phyloP scores from a whole-genome alignment of 2,329 filamentous ascomycete species.

The Biscogniauxia mediterranea region DNA sequence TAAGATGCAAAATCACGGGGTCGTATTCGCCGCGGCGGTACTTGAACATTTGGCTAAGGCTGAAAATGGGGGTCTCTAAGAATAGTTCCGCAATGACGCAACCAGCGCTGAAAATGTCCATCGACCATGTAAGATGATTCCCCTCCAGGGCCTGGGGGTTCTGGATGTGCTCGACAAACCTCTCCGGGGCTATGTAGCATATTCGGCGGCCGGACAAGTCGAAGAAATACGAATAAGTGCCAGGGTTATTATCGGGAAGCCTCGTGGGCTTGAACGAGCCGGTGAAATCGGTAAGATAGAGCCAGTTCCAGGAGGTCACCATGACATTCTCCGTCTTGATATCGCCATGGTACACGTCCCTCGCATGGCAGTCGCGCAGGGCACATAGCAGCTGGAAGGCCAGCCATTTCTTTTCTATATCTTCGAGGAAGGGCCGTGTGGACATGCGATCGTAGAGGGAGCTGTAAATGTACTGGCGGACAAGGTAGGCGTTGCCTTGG shows the following conservation, averaged over 20 bases:
- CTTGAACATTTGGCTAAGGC: slow-evolving; percentile 91
- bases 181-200: slow-evolving; percentile 92
- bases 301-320: slow-evolving; percentile 99
- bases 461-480: slow-evolving; percentile 93
- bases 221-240: slow-evolving; percentile 97
- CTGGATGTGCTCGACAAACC: slow-evolving; percentile 62
- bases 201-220: slow-evolving; percentile 88
- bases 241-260: slow-evolving; percentile 93
- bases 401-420: slow-evolving; percentile 98
- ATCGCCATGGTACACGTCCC: slow-evolving; percentile 91
- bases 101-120: slow-evolving; percentile 97
- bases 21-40: slow-evolving; percentile 93
- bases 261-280: slow-evolving; percentile 92
- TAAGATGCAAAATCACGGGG: slow-evolving; percentile 75
- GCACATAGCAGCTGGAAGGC: slow-evolving; percentile 93
- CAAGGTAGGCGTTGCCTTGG: slow-evolving; percentile 84
- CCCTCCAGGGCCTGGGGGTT: slow-evolving; percentile 53
- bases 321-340: slow-evolving; percentile 98
- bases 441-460: slow-evolving; percentile 96
- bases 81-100: slow-evolving; percentile 98
- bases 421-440: slow-evolving; percentile 92
- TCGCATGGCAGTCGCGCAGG: slow-evolving; percentile 84
- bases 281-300: slow-evolving; percentile 97
- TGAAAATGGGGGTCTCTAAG: slow-evolving; percentile 94
- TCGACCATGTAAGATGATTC: slow-evolving; percentile 76